phyloP scores from a whole-genome alignment of 352 stramenopile genomes.

The Pythium rhizo-oryzae region DNA sequence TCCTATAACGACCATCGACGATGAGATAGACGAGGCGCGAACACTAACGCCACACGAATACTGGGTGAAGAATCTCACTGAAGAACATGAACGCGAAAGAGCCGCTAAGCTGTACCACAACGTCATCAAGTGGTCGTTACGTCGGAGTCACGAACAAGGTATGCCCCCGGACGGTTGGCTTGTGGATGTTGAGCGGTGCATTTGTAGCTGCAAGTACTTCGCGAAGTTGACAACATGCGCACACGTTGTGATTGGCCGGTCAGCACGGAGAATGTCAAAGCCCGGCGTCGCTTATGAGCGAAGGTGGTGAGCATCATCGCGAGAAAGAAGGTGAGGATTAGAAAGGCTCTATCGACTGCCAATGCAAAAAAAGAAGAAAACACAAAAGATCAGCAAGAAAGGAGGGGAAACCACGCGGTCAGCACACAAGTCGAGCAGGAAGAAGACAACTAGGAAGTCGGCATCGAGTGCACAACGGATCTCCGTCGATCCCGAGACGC shows the following conservation, averaged over 20 bases:
- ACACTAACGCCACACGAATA: not conserved
- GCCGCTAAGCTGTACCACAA: not conserved
- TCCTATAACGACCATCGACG: no score
- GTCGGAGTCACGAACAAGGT: not conserved
- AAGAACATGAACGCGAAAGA: not conserved
- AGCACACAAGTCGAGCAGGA: no score
- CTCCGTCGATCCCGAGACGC: not conserved
- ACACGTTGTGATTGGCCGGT: not conserved
- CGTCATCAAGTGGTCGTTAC: not conserved
- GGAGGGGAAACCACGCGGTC: no score
- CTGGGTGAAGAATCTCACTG: not conserved
- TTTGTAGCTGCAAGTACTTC: slow-evolving; percentile 10
- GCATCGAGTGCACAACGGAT: no score
- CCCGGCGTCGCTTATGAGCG: not conserved
- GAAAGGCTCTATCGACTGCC: not conserved
- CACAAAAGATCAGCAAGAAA: not conserved
- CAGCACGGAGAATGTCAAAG: not conserved
- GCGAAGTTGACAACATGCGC: slow-evolving; percentile 1
- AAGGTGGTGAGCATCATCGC: not conserved
- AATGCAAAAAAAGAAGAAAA: not conserved
- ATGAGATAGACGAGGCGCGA: no score
- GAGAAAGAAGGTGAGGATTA: not conserved
- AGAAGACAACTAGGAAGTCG: no score
- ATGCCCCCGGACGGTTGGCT: slow-evolving; percentile 4
- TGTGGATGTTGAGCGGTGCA: not conserved